Percentiles rank a stretch among this genome's conserved stretches.
These are phyloP conservation scores for Porphyrellus cyaneotinctus DNA, from an alignment of 768 basidiomycete species.

Conservation along the genomic window DNA sequence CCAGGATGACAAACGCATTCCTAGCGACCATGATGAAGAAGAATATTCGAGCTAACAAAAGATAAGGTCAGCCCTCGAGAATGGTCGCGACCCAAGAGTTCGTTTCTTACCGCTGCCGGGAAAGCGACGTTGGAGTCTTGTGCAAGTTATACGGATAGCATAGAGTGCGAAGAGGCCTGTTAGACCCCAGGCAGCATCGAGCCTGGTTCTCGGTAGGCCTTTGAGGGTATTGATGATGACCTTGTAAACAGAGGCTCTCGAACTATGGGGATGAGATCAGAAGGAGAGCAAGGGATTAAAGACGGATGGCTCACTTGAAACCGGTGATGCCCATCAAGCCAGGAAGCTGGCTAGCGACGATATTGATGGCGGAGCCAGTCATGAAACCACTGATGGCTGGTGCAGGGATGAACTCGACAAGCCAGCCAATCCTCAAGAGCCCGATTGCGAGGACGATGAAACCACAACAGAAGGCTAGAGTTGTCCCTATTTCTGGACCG, in stretches of 20 bases:
- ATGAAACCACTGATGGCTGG: slow-evolving; percentile 89
- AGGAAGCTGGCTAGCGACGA: slow-evolving; percentile 84
- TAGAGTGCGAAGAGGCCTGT: slow-evolving; percentile 70
- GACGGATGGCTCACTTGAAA: slow-evolving; percentile 61
- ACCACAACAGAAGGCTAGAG: slow-evolving; percentile 81
- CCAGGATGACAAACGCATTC: slow-evolving; percentile 83
- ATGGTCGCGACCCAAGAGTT: background rate
- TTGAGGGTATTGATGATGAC: slow-evolving; percentile 95
- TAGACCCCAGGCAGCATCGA: slow-evolving; percentile 91
- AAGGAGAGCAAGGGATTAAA: background rate
- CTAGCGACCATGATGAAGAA: slow-evolving; percentile 78
- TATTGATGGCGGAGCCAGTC: slow-evolving; percentile 97
- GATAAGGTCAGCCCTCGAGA: background rate
- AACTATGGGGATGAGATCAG: slow-evolving; percentile 42
- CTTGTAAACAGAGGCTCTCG: slow-evolving; percentile 75
- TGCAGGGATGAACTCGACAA: slow-evolving; percentile 90
- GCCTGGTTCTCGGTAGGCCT: slow-evolving; percentile 60
- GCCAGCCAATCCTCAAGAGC: slow-evolving; percentile 84
- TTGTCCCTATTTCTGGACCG: slow-evolving; percentile 75
- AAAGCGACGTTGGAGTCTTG: slow-evolving; percentile 48
- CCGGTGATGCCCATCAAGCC: slow-evolving; percentile 83
- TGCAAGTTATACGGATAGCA: slow-evolving; percentile 56
- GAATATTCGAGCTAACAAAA: slow-evolving; percentile 51
- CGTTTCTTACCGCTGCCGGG: slow-evolving; percentile 53
- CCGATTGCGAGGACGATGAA: slow-evolving; percentile 91